Conservation (phyloP, 495 filamentous ascomycete genomes). For the Bombardia bombarda region DNA sequence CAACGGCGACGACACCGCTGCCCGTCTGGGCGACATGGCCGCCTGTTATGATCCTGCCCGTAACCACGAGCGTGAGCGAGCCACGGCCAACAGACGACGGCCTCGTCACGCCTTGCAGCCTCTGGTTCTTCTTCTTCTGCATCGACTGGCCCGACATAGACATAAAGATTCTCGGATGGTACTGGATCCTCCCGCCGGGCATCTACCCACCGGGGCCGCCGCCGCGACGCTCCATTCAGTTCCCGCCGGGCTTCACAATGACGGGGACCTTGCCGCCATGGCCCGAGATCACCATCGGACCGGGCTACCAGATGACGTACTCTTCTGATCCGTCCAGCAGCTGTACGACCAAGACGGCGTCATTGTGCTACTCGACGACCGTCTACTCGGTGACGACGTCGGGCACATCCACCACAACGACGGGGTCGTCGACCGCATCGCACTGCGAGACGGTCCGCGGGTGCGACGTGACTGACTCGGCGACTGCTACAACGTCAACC, state of each 20-base stretch:
- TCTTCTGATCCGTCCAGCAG: not conserved
- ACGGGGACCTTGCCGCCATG: conserved; percentile 8
- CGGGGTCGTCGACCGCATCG: not conserved
- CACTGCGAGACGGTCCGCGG: conserved; percentile 4
- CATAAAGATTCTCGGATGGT: conserved; percentile 7
- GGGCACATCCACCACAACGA: conserved; percentile 17
- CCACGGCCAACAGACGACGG: conserved; percentile 2
- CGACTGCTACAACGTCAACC: not conserved
- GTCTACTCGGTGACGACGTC: not conserved
- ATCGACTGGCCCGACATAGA: conserved; percentile 5
- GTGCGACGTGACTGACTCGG: conserved; percentile 1
- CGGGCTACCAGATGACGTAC: conserved; percentile 4
- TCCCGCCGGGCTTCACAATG: conserved; percentile 6
- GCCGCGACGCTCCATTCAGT: conserved; percentile 1
- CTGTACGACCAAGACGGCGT: conserved; percentile 8
- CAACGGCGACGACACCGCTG: not conserved
- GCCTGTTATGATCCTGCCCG: not conserved
- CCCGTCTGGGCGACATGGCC: not conserved
- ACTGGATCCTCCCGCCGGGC: conserved; percentile 11
- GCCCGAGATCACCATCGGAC: conserved; percentile 14
- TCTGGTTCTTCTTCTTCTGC: conserved; percentile 14
- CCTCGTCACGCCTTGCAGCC: conserved; percentile 1
- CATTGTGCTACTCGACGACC: conserved; percentile 4
- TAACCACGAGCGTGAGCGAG: not conserved
- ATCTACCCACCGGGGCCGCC: conserved; percentile 10